These are phyloP conservation scores for Ascochyta koolunga DNA, from an alignment of 2,329 filamentous ascomycete genomes.

Conservation along the genomic window DNA sequence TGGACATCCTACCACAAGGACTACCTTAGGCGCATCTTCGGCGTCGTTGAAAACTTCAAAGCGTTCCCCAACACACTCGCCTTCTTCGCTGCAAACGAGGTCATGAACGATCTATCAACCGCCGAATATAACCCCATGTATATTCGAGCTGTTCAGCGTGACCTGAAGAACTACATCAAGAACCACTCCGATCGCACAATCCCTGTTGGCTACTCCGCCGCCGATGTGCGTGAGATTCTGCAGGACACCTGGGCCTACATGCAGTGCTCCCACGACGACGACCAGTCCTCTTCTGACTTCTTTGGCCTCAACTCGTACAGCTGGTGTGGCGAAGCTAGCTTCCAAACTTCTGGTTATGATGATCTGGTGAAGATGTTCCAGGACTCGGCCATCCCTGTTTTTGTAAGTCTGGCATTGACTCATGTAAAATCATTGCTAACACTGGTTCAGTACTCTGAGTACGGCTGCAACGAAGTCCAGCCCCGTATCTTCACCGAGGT, in stretches of 20 bases:
- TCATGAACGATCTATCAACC: conserved; percentile 66
- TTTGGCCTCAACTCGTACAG: conserved; percentile 80
- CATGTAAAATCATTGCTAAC: not conserved
- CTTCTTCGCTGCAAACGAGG: conserved; percentile 72
- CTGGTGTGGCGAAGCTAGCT: conserved; percentile 73
- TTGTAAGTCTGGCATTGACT: conserved; percentile 48
- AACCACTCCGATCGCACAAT: conserved; percentile 63
- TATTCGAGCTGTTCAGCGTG: conserved; percentile 67
- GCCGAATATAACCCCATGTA: conserved; percentile 62
- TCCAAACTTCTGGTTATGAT: conserved; percentile 65
- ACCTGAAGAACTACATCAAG: conserved; percentile 71
- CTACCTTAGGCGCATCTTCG: conserved; percentile 65
- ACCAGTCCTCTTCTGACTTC: conserved; percentile 71
- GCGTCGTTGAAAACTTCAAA: conserved; percentile 70
- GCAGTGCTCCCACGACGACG: conserved; percentile 65
- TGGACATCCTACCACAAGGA: conserved; percentile 60
- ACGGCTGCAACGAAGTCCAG: conserved; percentile 71
- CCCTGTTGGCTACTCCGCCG: conserved; percentile 72
- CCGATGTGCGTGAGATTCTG: conserved; percentile 75
- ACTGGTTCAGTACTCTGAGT: conserved; percentile 68
- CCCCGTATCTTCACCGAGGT: conserved; percentile 79
- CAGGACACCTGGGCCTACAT: conserved; percentile 79
- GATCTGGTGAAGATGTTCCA: conserved; percentile 69
- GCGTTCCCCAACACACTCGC: conserved; percentile 68
- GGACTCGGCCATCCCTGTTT: conserved; percentile 72